phyloP scores from a whole-genome alignment of 2,329 filamentous ascomycete genomes.

The Aspergillus hortae region DNA sequence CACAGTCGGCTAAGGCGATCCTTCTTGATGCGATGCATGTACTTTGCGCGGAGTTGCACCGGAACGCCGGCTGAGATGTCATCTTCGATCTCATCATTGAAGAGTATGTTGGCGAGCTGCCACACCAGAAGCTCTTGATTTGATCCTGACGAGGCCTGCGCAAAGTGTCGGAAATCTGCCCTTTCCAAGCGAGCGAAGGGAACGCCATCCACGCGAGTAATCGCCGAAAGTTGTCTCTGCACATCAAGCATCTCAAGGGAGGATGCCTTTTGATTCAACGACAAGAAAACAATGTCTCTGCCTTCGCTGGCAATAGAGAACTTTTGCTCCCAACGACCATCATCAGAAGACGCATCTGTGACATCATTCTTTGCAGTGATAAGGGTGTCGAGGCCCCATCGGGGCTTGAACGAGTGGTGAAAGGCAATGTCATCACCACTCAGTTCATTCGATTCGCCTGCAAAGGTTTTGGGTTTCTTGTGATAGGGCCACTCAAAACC shows the following conservation, averaged over 20 bases:
- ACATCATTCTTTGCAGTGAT: conserved; percentile 56
- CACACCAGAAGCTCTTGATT: conserved; percentile 59
- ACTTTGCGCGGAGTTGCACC: conserved; percentile 35
- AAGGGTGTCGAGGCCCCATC: conserved; percentile 73
- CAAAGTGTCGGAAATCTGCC: conserved; percentile 32
- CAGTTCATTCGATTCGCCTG: conserved; percentile 60
- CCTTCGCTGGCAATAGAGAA: conserved; percentile 41
- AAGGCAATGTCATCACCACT: conserved; percentile 63
- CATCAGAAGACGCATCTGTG: conserved; percentile 15
- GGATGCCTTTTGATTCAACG: conserved; percentile 21
- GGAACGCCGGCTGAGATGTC: conserved; percentile 44
- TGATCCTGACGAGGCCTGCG: conserved; percentile 25
- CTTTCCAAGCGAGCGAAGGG: conserved; percentile 50
- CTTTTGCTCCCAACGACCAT: conserved; percentile 50
- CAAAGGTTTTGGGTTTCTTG: conserved; percentile 68
- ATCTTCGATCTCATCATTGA: conserved; percentile 61
- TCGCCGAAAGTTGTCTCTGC: conserved; percentile 34
- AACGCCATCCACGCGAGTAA: conserved; percentile 54
- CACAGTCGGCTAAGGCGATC: conserved; percentile 45
- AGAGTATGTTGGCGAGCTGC: conserved; percentile 82
- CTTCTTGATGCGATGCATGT: conserved; percentile 45
- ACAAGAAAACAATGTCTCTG: conserved; percentile 29
- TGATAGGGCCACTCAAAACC: conserved; percentile 90
- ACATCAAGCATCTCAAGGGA: conserved; percentile 30
- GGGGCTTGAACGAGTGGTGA: conserved; percentile 71